Evolutionary conservation across 148 eudicot genomes (phyloP).

Genomic region (Amaranthus cruentus): DNA sequence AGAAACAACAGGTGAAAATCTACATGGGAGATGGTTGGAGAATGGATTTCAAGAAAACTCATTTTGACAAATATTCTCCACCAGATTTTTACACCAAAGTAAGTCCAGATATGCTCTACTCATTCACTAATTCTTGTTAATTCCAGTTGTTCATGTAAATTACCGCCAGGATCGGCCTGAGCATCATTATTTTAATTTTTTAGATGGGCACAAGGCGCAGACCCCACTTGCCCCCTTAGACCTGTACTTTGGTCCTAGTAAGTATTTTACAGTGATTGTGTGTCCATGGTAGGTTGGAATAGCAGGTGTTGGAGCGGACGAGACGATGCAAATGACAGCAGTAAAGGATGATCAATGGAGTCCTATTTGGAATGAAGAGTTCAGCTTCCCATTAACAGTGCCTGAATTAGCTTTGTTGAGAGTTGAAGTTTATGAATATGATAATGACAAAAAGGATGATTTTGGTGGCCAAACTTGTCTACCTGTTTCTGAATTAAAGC

Average conservation of each 20-base stretch:
- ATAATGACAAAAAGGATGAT: conserved; percentile 39
- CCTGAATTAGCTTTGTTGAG: conserved; percentile 62
- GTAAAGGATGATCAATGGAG: conserved; percentile 55
- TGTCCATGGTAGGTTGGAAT: conserved; percentile 23
- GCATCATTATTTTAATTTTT: background rate
- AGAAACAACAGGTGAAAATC: conserved; percentile 42
- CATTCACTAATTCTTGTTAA: background rate
- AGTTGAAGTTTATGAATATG: conserved; percentile 50
- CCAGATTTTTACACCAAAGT: conserved; percentile 68
- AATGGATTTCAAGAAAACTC: conserved; percentile 42
- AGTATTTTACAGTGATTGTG: too few species aligned
- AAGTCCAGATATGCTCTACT: background rate
- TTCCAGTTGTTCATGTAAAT: too few species aligned
- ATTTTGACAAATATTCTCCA: conserved; percentile 61
- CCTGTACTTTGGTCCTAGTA: too few species aligned
- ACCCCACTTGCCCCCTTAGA: background rate
- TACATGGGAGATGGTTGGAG: conserved; percentile 73
- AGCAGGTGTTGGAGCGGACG: conserved; percentile 50
- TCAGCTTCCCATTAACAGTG: conserved; percentile 44
- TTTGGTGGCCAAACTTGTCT: conserved; percentile 66
- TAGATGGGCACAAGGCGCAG: conserved; percentile 22
- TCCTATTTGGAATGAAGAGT: conserved; percentile 59
- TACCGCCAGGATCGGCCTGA: too few species aligned
- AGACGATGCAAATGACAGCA: conserved; percentile 33
- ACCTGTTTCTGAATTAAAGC: conserved; percentile 47